Base-by-base conservation (phyloP, 257 asterid genomes). In the Solanum peruvianum region DNA sequence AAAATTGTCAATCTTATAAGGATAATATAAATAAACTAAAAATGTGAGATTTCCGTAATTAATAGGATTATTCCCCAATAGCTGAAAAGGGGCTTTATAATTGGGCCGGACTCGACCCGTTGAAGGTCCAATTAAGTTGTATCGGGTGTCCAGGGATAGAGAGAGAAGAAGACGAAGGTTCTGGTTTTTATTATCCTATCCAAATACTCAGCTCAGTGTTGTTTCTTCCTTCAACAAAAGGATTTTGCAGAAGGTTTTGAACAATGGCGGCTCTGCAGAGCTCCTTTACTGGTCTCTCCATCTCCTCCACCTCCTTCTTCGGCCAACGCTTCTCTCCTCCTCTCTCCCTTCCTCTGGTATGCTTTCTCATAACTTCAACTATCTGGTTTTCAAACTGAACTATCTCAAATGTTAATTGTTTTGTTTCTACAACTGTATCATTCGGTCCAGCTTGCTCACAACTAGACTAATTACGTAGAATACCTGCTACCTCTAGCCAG, bases 221-320 rank as follows among this genome's bases (percentile, higher is more conserved):
- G 10, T 23, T 76, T 41, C 58, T 41, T 39, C 16, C 9, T 39
- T n/a, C 62, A 7, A 7, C n/a, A 7, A 44, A 25, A n/a, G 84
- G 64, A 78, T 45, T 77, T 72, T 42, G 84, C 14, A 78, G 25
- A 4, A 78, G 39, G 25, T 7, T 8, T 25, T 45, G 14, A 52
- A 62, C 91, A 87, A 89, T 92, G 95, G 98, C 95, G 76, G 91
- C 95, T 82, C 93, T 97, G 13, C 98, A 91, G 89, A 92, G 92
- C 93, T 93, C 97, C 27, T 94, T 95, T 33, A 87, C 96, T 35
- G 89, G 96, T 78, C 93, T 95, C 56, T 94, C 93, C 77, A 91
- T 94, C 75, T 93, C 96, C 41, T 70, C 94, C 89, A 95, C 87
- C 89, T 90, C 98, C 49, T 93, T 94, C 91, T 92, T 94, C 37